phyloP scores from a whole-genome alignment of 1,284 basidiomycete species.

The Moesziomyces antarcticus region DNA sequence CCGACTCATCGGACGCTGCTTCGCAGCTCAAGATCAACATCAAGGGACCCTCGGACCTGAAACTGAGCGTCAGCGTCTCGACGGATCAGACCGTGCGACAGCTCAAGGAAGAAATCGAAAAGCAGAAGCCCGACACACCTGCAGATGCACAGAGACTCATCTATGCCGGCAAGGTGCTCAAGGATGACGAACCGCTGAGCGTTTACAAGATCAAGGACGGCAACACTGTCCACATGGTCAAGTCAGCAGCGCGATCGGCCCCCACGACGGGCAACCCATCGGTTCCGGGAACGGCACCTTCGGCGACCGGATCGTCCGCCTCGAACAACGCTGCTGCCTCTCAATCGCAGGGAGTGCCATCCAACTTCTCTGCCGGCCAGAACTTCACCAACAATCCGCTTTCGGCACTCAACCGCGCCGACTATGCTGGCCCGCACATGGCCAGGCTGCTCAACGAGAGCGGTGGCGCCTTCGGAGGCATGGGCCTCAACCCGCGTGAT shows the following conservation, averaged over 20 bases:
- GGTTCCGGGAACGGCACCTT: slow-evolving; percentile 31
- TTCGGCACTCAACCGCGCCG: slow-evolving; percentile 62
- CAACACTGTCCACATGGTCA: slow-evolving; percentile 66
- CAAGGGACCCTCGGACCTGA: slow-evolving; percentile 64
- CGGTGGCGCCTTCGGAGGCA: slow-evolving; percentile 56
- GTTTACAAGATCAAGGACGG: slow-evolving; percentile 63
- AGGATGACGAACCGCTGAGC: slow-evolving; percentile 58
- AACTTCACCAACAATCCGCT: slow-evolving; percentile 65
- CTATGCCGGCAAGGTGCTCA: slow-evolving; percentile 66
- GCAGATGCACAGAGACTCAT: slow-evolving; percentile 64
- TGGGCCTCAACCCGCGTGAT: slow-evolving; percentile 64
- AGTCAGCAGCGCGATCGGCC: slow-evolving; percentile 54
- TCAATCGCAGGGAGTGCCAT: slow-evolving; percentile 58
- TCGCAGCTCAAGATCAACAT: slow-evolving; percentile 59
- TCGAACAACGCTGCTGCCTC: slow-evolving; percentile 40
- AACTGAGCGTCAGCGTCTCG: slow-evolving; percentile 52
- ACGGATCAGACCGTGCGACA: slow-evolving; percentile 57
- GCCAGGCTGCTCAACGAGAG: slow-evolving; percentile 58
- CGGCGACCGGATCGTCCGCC: slow-evolving; percentile 11
- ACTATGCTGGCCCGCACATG: slow-evolving; percentile 66
- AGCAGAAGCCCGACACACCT: slow-evolving; percentile 58
- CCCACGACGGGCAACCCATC: slow-evolving; percentile 51
- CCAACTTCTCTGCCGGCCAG: slow-evolving; percentile 64
- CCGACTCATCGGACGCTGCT: slow-evolving; percentile 37
- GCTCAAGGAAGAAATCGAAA: slow-evolving; percentile 62